Conservation (phyloP, 495 filamentous ascomycete species). For the Penicillium cinerascens region DNA sequence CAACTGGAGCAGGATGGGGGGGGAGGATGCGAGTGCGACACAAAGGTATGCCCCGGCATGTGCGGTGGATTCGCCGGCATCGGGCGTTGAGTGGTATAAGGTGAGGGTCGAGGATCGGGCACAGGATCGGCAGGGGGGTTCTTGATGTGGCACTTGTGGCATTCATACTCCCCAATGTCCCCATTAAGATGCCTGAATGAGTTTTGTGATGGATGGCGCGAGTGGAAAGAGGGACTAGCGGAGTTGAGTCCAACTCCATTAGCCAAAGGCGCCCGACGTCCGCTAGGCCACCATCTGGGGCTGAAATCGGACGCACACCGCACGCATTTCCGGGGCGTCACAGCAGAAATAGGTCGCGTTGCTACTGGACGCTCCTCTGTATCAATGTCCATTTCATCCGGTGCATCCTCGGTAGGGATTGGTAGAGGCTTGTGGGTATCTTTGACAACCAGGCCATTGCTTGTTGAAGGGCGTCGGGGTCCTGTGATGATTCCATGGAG, state of each 20-base stretch:
- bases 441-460: slow-evolving; percentile 27
- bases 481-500: slow-evolving; percentile 18
- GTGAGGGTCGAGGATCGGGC: slow-evolving; percentile 36
- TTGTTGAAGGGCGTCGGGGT: slow-evolving; percentile 40
- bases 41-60: slow-evolving; percentile 30
- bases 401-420: slow-evolving; percentile 24
- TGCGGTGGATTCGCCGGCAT: slow-evolving; percentile 29
- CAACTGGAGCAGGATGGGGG: slow-evolving; percentile 19
- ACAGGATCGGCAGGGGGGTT: slow-evolving; percentile 22
- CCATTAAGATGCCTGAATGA: slow-evolving; percentile 32
- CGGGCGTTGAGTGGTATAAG: slow-evolving; percentile 32
- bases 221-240: slow-evolving; percentile 25
- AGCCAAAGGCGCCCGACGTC: slow-evolving; percentile 29
- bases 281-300: slow-evolving; percentile 44
- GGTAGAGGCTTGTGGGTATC: slow-evolving; percentile 28
- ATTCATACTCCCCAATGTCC: slow-evolving; percentile 37
- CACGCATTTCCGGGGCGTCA: slow-evolving; percentile 33
- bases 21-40: slow-evolving; percentile 33
- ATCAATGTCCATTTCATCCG: slow-evolving; percentile 39
- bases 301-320: slow-evolving; percentile 40
- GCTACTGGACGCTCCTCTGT: slow-evolving; percentile 25
- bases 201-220: slow-evolving; percentile 21
- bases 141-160: slow-evolving; percentile 53
- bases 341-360: slow-evolving; percentile 12
- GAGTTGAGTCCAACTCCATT: slow-evolving; percentile 32